phyloP scores from a whole-genome alignment of 176 grass and related monocot genomes.

The Juncus effusus region DNA sequence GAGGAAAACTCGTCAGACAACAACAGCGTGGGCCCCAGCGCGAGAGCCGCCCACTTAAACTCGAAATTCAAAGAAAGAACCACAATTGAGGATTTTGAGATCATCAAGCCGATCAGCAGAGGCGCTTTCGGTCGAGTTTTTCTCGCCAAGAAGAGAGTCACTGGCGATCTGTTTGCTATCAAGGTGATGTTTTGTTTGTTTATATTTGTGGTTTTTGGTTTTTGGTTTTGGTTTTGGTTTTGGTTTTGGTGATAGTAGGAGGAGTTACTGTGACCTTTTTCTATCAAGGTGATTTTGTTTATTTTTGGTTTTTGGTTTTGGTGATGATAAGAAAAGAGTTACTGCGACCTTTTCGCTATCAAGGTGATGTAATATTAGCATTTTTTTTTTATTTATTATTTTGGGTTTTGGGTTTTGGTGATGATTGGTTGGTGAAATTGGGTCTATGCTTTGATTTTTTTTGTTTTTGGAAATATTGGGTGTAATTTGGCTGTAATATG shows the following conservation, averaged over 20 bases:
- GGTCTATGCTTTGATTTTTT: no score
- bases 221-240: not conserved
- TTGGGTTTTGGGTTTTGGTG: not conserved
- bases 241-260: slow-evolving; percentile 28
- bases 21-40: slow-evolving; percentile 35
- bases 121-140: slow-evolving; percentile 91
- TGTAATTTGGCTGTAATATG: no score
- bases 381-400: not conserved
- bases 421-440: no score
- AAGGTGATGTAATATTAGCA: slow-evolving; percentile 47
- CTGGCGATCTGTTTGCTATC: slow-evolving; percentile 89
- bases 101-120: slow-evolving; percentile 88
- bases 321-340: slow-evolving; percentile 59
- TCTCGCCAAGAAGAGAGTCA: slow-evolving; percentile 93
- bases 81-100: slow-evolving; percentile 97
- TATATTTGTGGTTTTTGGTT: slow-evolving; percentile 13
- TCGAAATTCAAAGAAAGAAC: slow-evolving; percentile 75
- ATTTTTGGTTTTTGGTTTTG: not conserved
- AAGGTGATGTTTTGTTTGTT: slow-evolving; percentile 48
- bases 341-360: slow-evolving; percentile 90
- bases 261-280: slow-evolving; percentile 81
- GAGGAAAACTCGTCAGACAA: slow-evolving; percentile 46
- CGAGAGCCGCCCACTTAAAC: slow-evolving; percentile 48
- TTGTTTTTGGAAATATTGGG: no score
- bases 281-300: slow-evolving; percentile 71